phyloP scores from a whole-genome alignment of 2,329 filamentous ascomycete species.

The Microcera coccophila region DNA sequence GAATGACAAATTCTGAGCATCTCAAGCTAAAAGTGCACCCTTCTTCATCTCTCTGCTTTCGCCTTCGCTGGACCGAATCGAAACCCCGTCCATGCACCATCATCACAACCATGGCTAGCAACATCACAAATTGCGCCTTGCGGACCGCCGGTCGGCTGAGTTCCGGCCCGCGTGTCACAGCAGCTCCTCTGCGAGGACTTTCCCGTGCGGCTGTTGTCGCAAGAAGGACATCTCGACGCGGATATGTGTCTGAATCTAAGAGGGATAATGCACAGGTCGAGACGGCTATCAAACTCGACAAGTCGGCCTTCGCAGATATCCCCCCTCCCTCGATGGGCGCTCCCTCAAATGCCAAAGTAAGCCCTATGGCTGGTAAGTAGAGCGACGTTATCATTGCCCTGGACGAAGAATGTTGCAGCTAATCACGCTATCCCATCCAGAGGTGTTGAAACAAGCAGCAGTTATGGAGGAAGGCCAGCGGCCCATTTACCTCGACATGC shows the following conservation, averaged over 20 bases:
- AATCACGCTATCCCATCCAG: slow-evolving; percentile 33
- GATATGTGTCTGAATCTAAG: slow-evolving; percentile 82
- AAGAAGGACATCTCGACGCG: slow-evolving; percentile 43
- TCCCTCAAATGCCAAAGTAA: slow-evolving; percentile 58
- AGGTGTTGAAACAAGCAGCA: slow-evolving; percentile 85
- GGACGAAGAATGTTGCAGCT: slow-evolving; percentile 6
- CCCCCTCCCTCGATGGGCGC: slow-evolving; percentile 31
- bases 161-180: slow-evolving; percentile 38
- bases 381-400: not conserved
- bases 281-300: slow-evolving; percentile 79
- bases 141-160: slow-evolving; percentile 68
- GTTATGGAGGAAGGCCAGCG: slow-evolving; percentile 89
- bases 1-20: slow-evolving; percentile 35
- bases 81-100: slow-evolving; percentile 17
- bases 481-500: slow-evolving; percentile 97
- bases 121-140: slow-evolving; percentile 63
- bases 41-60: slow-evolving; percentile 16
- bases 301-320: slow-evolving; percentile 70
- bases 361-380: slow-evolving; percentile 61
- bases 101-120: slow-evolving; percentile 54
- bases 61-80: slow-evolving; percentile 14
- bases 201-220: slow-evolving; percentile 29
- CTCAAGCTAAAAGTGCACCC: slow-evolving; percentile 22
- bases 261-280: slow-evolving; percentile 79
- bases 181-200: slow-evolving; percentile 29